Base-by-base conservation (phyloP, 768 basidiomycete genomes). In the Kwoniella pini region DNA sequence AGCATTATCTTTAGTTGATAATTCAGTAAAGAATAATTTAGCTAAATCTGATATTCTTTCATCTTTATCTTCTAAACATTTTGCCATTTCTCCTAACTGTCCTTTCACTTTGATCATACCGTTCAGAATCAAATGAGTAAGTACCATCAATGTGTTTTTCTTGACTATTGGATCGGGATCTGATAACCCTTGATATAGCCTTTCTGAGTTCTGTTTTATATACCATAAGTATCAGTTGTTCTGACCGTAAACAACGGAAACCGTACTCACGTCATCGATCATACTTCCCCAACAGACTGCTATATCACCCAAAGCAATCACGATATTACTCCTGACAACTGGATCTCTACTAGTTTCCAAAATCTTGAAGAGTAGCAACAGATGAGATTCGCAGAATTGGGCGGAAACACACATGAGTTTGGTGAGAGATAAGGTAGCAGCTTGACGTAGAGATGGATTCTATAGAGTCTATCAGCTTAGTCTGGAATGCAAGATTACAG, bases 21-120 rank as follows among this genome's bases (percentile, higher is more conserved):
- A 80, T 74, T 98, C 94, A 21, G 86, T 89, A 82, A 99, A 99
- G 85, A 99, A 99, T 50, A 99, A 77, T 79, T 93, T 95, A n/a
- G 96, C 95, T 38, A 99, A 83, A 70, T 97, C 95, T 17, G 89
- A 85, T 60, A 99, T 88, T 13, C 95, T 80, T 45, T 82, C 82
- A 58, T 97, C 95, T 22, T 84, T 82, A 77, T 98, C 95, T 80
- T 97, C 93, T 6, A 98, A 80, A 75, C 96, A 98, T 79, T 99
- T 98, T n/a, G 95, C 96, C 95, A 99, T 98, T 82, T 99, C 96
- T 17, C 96, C 96, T 6, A 99, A 82, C 76, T 99, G 95, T 1
- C 96, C 96, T 80, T 99, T 98, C 68, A 98, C 94, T 79, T 98
- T 99, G 83, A 99, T 90, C 96, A 98, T 97, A 2, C 95, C 95